Base-by-base conservation (phyloP, 2,329 filamentous ascomycete genomes). In the Penicillium griseofulvum region DNA sequence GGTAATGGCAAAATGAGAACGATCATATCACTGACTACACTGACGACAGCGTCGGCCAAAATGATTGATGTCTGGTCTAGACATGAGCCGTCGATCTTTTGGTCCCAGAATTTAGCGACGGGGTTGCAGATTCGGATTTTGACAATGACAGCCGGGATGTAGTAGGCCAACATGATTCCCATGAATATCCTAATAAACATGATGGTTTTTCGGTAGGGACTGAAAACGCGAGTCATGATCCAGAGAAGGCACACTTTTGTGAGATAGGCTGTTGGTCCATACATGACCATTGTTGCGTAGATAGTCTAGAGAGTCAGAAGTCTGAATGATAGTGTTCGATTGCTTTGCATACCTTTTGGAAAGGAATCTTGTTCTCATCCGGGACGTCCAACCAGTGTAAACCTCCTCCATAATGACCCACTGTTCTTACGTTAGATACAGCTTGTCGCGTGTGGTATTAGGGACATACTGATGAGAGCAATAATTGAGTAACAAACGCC, bases 1-100 rank as follows among this genome's bases (percentile, higher is more conserved):
- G 74, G 74, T 17, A 83, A 74, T 2, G 81, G 81, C 3, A 84
- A 67, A 1, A 81, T 54, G 11, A 82, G 77, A 22, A 82, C 73
- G 10, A 79, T 71, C 47, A 86, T 76, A 65, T 87, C 83, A 28
- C 81, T 84, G 46, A 80, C 66, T 26, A 84, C 83, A 66, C 85
- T 86, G 62, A 85, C 78, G 34, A 83, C 78, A 6, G 83, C 82
- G 38, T 84, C 75, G 12, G 77, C 76, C 31, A 82, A 72, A 28
- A 83, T 75, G 33, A 83, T 80, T 0, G 71, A 71, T 0, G 55
- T 52, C 49, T 71, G 59, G 44, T 70, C 46, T 31, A 71, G 60
- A 29, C 68, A 70, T 5, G 58, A 55, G 12, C 68, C 68, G 0
- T 58, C 22, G 1, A 54, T 55, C 3, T 34, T 19, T 4, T 60